These are phyloP conservation scores for Hansenula sp. DNA, from an alignment of 1,139 yeast species.

Conservation along the genomic window DNA sequence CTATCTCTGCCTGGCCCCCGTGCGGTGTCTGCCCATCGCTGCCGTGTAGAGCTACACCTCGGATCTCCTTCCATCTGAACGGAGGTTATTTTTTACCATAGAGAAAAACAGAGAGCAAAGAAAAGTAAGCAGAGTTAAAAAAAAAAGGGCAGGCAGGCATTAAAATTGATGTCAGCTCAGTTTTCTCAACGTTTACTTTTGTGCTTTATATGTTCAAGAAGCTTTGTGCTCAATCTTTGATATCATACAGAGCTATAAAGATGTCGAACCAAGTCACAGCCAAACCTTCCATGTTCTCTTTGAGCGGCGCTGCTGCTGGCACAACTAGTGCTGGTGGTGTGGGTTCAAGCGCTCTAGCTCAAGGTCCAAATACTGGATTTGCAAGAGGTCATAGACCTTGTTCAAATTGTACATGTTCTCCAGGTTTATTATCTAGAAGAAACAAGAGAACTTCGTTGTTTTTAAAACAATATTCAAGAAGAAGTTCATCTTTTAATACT, in stretches of 20 bases:
- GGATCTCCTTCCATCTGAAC: no score
- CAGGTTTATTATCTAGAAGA: constrained; percentile 68
- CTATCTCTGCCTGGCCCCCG: no score
- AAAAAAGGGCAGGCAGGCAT: no score
- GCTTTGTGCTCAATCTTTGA: neutral
- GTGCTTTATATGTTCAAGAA: neutral
- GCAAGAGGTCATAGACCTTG: constrained; percentile 39
- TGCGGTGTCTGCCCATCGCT: no score
- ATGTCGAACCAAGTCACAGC: constrained; percentile 22
- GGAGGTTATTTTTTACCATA: no score
- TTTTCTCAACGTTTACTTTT: neutral
- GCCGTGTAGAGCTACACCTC: no score
- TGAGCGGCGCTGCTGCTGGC: constrained; percentile 4
- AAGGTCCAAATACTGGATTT: constrained; percentile 8
- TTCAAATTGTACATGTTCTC: constrained; percentile 76
- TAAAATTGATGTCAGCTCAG: no score
- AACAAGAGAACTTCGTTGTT: constrained; percentile 50
- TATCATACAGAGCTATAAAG: neutral
- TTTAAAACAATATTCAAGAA: constrained; percentile 36
- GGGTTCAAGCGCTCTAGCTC: constrained; percentile 10
- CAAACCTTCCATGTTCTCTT: constrained; percentile 22
- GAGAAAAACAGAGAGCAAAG: no score
- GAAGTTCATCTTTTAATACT: constrained; percentile 7
- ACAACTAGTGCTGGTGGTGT: neutral
- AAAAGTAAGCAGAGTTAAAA: no score